Evolutionary conservation across 805 yeast species (phyloP), one percentile per base, ranked within the genome.

Genomic region (Vanderwaltozyma yarrowii): DNA sequence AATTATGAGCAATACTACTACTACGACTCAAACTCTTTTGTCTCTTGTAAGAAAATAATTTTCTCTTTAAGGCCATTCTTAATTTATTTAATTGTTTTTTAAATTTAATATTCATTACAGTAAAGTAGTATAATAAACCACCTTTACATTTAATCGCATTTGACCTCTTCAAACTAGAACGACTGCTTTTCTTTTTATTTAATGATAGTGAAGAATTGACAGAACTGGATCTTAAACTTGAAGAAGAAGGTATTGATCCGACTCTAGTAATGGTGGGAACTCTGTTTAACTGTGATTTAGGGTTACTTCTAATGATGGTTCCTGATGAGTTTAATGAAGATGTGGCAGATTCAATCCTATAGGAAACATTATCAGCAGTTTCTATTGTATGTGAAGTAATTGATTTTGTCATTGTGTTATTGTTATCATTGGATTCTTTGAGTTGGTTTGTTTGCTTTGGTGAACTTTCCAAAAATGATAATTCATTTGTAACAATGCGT

Each of bases 131-230:
- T 23, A 65, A 46, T 46, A 66, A 52, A 13, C 69, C 69, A 32
- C 66, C 61, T 32, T 59, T 57, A 41, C 63, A 62, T 40, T 59
- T 58, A 24, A 65, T 50, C 5, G 68, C 70, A 33, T 60, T 52
- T 1, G 62, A 50, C 39, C 52, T 47, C 33, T 45, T 50, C 32
- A 48, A 35, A 11, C 18, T 14, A 6, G 49, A 47, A 19, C 11
- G 24, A 2, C 25, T 25, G 10, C 36, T 34, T 13, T 19, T 33
- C n/a, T 17, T 30, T 19, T 25, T 33, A 8, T 33, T 38, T n/a
- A 28, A 28, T 8, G 31, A 30, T 16, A 19, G 3, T 14, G 38
- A 30, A 17, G 40, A 36, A 27, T 20, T 34, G 6, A 38, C 26
- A 8, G 18, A 18, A 8, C 25, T 30, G 3, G 32, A 36, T 15